Evolutionary conservation across 805 yeast genomes (phyloP), one percentile per base, ranked within the genome.

Genomic region (Wickerhamiella azymoides): DNA sequence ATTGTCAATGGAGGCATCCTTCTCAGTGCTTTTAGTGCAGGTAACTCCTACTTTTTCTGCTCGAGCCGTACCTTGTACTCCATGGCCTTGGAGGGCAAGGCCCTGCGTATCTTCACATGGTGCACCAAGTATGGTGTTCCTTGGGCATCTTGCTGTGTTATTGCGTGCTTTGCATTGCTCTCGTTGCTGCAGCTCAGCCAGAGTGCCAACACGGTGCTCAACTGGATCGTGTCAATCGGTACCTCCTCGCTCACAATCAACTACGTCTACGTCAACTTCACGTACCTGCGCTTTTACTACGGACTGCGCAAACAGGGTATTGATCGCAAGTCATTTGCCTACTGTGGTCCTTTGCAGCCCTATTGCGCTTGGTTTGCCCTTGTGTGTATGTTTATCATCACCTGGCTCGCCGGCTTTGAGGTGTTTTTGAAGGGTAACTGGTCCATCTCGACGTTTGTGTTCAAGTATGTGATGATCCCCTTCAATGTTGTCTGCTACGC

Each of bases 11-110:
- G 76, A 1, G 73, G 84, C 26, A 70, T 85, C 46, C 68, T 85
- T 46, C 69, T 84, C 5, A 73, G 92, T 1, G 81, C 88, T 0
- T 79, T 84, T 53, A 78, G 86, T 30, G 86, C 94, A 2, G 94
- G 94, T 45, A 84, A 84, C 60, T 80, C 89, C 1, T 80, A 77
- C 59, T 74, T 82, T 30, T 83, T 75, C 57, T 77, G 85, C 49
- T 79, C 89, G 0, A 73, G 85, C 7, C 67, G 80, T 52, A 68
- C 82, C 0, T 64, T 84, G 18, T 78, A 77, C 58, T 84, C 84
- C 2, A 65, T 83, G 61, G 81, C 92, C 0, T 62, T 73, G 26
- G 76, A 73, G 54, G 86, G 89, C 0, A 73, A 74, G 50, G 89
- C 92, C 1, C 94, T 94, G 10, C 65, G 65, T 33, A 52, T 81